Base-by-base conservation (phyloP, 441 rosid species). In the Erodium chrysanthum region DNA sequence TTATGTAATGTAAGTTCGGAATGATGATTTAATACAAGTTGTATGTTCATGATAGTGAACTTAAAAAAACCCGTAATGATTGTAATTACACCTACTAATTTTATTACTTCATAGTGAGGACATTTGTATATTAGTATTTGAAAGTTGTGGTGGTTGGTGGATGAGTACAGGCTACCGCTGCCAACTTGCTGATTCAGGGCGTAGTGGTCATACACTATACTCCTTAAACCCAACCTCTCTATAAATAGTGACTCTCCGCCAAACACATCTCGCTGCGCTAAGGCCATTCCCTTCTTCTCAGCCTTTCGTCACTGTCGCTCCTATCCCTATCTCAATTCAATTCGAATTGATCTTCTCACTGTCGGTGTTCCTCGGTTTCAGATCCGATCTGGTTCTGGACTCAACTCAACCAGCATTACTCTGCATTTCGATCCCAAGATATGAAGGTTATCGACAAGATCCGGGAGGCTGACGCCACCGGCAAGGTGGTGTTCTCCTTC, bases 371-470 rank as follows among this genome's bases (percentile, higher is more conserved):
- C 50, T 12, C 50, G 15, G 15, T 11, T 14, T 14, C 50, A 44
- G 50, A 44, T 44, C 50, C 50, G 15, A 44, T 44, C 50, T 12
- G 50, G 50, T 44, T 44, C 50, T 3, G 40, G 50, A 18, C 59
- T 18, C 59, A 52, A 17, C 22, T 18, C 10, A 1, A 18, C 60
- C 21, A 7, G 40, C 40, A 35, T 35, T 35, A 37, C 42, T 37
- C 12, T 37, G 61, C 61, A 54, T 52, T 54, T 54, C 2, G 60
- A 17, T 18, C 7, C 25, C n/a, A 2, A 5, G 0, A 18, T 4
- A 94, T 94, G 99, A 91, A 91, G 87, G 97, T 91, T 12, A 82
- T 94, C 6, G 96, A 88, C 22, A 94, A 89, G 83, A 87, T 94
- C 46, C 79, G 77, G 14, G 81, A 85, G 5, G 70, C 74, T 1